phyloP scores from a whole-genome alignment of 2,329 filamentous ascomycete species.

The Sarocladium oryzae region DNA sequence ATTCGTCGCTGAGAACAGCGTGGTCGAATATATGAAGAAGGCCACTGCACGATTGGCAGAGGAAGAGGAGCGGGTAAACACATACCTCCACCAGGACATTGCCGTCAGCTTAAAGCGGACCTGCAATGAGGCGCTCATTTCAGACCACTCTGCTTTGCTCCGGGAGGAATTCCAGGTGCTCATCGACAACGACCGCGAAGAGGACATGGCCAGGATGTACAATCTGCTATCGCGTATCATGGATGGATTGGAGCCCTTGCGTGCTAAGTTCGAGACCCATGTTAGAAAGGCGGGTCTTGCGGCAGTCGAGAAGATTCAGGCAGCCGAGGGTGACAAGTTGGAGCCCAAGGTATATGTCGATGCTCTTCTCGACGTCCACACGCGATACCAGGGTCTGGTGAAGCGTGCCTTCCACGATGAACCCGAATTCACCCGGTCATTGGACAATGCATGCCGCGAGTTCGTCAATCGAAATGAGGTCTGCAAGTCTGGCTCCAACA shows the following conservation, averaged over 20 bases:
- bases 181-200: constrained; percentile 87
- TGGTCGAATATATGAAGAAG: constrained; percentile 99
- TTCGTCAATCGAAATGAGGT: constrained; percentile 98
- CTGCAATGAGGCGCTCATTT: constrained; percentile 85
- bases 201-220: constrained; percentile 96
- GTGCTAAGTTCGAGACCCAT: constrained; percentile 83
- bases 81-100: constrained; percentile 91
- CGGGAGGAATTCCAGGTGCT: constrained; percentile 94
- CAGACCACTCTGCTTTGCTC: constrained; percentile 77
- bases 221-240: constrained; percentile 81
- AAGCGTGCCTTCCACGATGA: constrained; percentile 91
- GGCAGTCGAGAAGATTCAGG: constrained; percentile 85
- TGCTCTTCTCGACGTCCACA: constrained; percentile 87
- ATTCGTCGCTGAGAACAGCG: constrained; percentile 92
- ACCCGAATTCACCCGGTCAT: constrained; percentile 89
- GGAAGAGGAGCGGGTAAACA: constrained; percentile 86
- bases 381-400: constrained; percentile 85
- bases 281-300: constrained; percentile 83
- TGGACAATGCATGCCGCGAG: constrained; percentile 95
- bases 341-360: constrained; percentile 98
- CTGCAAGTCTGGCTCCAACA: constrained; percentile 87
- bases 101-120: constrained; percentile 74
- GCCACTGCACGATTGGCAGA: constrained; percentile 83
- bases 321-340: constrained; percentile 77
- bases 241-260: constrained; percentile 83